Percentiles rank a stretch among this genome's conserved stretches.
phyloP scores from a whole-genome alignment of 2,329 filamentous ascomycete genomes.

The Fusarium hainanense region DNA sequence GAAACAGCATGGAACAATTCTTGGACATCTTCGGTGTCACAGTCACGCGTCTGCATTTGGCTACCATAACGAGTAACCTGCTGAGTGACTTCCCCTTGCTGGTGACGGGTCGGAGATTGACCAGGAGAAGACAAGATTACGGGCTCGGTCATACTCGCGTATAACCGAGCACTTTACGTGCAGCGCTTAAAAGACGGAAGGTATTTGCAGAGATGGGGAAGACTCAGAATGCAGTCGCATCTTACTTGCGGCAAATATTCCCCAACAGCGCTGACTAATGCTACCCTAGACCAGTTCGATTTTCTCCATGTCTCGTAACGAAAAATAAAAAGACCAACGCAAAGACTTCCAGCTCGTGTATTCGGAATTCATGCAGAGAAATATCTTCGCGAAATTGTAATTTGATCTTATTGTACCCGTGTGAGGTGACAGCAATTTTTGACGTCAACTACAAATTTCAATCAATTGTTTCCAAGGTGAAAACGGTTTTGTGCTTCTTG shows the following conservation, averaged over 20 bases:
- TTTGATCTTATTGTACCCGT: accelerated
- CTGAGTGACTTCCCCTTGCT: background rate
- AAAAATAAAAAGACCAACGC: accelerated
- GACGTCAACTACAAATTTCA: too few species aligned
- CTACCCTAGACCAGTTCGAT: background rate
- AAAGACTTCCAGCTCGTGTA: too few species aligned
- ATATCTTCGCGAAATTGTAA: accelerated
- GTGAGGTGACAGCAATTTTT: too few species aligned
- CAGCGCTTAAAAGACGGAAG: accelerated
- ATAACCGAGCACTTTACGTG: accelerated
- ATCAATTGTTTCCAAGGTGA: too few species aligned
- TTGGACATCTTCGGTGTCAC: accelerated
- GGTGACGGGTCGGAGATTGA: too few species aligned
- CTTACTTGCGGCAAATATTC: background rate
- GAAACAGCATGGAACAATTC: accelerated
- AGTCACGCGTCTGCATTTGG: accelerated
- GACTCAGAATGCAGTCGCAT: accelerated
- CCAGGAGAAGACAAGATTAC: accelerated
- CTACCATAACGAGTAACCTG: accelerated
- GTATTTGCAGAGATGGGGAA: background rate
- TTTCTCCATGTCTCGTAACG: too few species aligned
- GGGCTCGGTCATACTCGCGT: background rate
- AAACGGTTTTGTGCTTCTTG: too few species aligned
- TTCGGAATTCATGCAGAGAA: too few species aligned
- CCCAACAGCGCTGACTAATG: background rate